Evolutionary conservation across 2,329 filamentous ascomycete genomes (phyloP).

Genomic region (Tolypocladium tropicale): DNA sequence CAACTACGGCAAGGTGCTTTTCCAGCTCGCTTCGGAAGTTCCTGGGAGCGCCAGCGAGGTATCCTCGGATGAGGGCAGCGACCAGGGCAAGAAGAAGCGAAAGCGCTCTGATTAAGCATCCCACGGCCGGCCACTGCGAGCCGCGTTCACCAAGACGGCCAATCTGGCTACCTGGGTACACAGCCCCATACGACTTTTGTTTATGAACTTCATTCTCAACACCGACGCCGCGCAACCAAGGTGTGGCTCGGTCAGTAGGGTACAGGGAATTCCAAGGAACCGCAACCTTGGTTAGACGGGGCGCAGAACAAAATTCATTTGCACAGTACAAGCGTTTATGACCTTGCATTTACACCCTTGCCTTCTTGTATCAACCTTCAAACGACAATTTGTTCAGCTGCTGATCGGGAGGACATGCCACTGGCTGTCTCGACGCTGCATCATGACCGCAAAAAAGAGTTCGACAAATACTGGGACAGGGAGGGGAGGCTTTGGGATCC

Average conservation of each 20-base stretch:
- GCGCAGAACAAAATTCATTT: constrained; percentile 22
- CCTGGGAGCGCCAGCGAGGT: constrained; percentile 54
- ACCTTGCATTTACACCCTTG: constrained; percentile 28
- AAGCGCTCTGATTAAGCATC: constrained; percentile 57
- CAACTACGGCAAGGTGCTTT: constrained; percentile 66
- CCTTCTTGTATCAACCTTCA: constrained; percentile 34
- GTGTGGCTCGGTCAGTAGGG: constrained; percentile 16
- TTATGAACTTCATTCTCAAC: constrained; percentile 5
- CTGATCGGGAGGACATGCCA: constrained; percentile 11
- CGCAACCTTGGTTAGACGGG: constrained; percentile 18
- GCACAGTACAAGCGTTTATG: constrained; percentile 27
- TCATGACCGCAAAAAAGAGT: constrained; percentile 20
- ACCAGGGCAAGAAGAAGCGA: constrained; percentile 50
- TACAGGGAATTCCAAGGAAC: constrained; percentile 8
- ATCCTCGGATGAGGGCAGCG: constrained; percentile 42
- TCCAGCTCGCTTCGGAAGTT: constrained; percentile 67
- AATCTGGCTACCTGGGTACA: not conserved
- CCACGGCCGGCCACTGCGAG: not conserved
- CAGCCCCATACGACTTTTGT: constrained; percentile 4
- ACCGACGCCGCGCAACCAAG: constrained; percentile 1
- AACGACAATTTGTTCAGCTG: constrained; percentile 19
- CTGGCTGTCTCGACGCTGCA: constrained; percentile 10
- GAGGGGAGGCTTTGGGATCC: constrained; percentile 4
- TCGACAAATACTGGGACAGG: constrained; percentile 6
- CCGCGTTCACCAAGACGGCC: not conserved